Evolutionary conservation across 345 rosid species (phyloP).

Genomic region (Cardamine chenopodiifolia): DNA sequence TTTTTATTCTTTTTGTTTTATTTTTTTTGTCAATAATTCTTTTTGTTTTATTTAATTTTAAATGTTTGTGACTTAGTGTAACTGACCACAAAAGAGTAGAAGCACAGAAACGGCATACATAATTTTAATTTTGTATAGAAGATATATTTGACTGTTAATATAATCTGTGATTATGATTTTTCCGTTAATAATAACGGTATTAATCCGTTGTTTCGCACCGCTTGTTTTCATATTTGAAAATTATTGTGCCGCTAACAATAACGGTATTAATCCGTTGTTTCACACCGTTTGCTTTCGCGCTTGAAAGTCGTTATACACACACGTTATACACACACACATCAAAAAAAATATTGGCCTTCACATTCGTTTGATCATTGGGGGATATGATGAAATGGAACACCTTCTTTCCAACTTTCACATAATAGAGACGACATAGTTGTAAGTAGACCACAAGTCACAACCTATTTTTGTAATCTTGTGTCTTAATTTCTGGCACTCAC

Average conservation of each 20-base stretch:
- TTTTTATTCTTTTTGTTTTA: conserved; percentile 19
- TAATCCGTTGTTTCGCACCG: background rate
- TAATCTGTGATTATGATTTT: too few relatives aligned
- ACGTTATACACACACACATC: too few relatives aligned
- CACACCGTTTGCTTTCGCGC: too few relatives aligned
- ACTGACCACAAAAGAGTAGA: background rate
- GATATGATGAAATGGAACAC: conserved; percentile 10
- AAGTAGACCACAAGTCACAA: conserved; percentile 24
- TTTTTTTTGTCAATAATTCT: too few relatives aligned
- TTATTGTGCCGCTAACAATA: too few relatives aligned
- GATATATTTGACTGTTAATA: background rate
- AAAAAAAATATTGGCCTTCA: background rate
- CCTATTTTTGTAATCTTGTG: conserved; percentile 34
- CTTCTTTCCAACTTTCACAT: background rate
- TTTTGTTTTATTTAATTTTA: conserved; percentile 2
- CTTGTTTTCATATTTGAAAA: too few relatives aligned
- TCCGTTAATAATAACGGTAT: too few relatives aligned
- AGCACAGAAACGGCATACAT: background rate
- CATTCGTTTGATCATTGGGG: conserved; percentile 26
- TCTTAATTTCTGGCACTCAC: conserved; percentile 8
- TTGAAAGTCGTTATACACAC: too few relatives aligned
- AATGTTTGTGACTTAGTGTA: background rate
- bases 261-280: too few relatives aligned
- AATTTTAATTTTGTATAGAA: background rate
- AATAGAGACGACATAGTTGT: conserved; percentile 38